Percentiles rank a stretch among this genome's conserved stretches.
phyloP scores from a whole-genome alignment of 2,329 filamentous ascomycete genomes.

The Colletotrichum acutatum region DNA sequence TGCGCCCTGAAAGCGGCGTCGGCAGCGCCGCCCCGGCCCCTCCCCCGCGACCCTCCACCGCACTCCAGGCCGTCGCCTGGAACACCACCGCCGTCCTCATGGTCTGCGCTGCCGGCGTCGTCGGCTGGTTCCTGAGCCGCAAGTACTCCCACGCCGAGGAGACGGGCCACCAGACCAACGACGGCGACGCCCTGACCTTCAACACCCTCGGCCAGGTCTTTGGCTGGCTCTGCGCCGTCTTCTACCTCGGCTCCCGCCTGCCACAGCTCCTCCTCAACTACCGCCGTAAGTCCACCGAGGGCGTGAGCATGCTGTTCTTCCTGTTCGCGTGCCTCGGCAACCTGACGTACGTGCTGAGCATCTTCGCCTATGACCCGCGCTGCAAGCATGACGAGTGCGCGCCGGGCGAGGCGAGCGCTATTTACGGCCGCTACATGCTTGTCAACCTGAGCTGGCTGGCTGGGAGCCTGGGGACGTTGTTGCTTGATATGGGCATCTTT shows the following conservation, averaged over 20 bases:
- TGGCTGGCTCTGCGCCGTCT: constrained; percentile 88
- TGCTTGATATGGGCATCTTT: constrained; percentile 89
- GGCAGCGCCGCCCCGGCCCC: constrained; percentile 47
- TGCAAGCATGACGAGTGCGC: constrained; percentile 69
- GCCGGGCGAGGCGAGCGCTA: constrained; percentile 69
- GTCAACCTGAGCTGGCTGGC: constrained; percentile 93
- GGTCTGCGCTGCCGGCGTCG: constrained; percentile 83
- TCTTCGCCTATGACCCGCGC: constrained; percentile 86
- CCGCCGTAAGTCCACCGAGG: constrained; percentile 91
- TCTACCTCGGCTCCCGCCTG: constrained; percentile 90
- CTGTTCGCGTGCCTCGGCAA: constrained; percentile 97
- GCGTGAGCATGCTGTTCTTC: constrained; percentile 94
- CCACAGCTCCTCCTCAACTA: constrained; percentile 95
- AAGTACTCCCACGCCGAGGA: constrained; percentile 52
- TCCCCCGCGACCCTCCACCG: constrained; percentile 60
- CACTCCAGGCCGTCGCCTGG: constrained; percentile 72
- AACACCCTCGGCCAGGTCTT: constrained; percentile 88
- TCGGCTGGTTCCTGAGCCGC: constrained; percentile 85
- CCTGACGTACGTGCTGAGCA: constrained; percentile 90
- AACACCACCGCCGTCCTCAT: constrained; percentile 81
- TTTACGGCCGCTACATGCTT: constrained; percentile 86
- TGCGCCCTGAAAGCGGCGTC: constrained; percentile 59
- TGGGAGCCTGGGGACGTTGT: constrained; percentile 87
- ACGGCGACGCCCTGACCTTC: constrained; percentile 69
- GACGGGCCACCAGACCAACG: constrained; percentile 54